Percentiles rank a stretch among this genome's conserved stretches.
phyloP scores from a whole-genome alignment of 176 grass and related monocot species.

The sorghum (Sorghum bicolor) region DNA sequence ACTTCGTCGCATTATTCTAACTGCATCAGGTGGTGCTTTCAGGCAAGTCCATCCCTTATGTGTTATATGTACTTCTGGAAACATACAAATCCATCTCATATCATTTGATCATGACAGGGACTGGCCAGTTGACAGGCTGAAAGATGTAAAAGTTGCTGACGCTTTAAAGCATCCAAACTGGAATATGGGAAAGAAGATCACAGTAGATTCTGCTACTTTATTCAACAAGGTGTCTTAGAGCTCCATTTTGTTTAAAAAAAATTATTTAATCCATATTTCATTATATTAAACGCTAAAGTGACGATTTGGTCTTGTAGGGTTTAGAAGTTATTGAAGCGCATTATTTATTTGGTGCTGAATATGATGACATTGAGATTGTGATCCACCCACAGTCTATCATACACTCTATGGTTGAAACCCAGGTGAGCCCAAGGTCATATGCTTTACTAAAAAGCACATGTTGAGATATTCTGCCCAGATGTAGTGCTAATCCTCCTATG shows the following conservation, averaged over 20 bases:
- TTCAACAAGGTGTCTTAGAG: constrained; percentile 80
- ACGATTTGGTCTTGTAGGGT: constrained; percentile 49
- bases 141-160: constrained; percentile 97
- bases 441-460: constrained; percentile 5
- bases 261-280: not conserved
- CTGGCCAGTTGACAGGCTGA: constrained; percentile 80
- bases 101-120: constrained; percentile 49
- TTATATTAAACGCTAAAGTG: constrained; percentile 18
- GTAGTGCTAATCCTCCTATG: not conserved
- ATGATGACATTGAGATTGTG: constrained; percentile 95
- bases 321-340: constrained; percentile 99
- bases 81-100: constrained; percentile 27
- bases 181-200: constrained; percentile 99
- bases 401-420: constrained; percentile 97
- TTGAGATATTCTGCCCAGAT: not conserved
- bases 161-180: constrained; percentile 98
- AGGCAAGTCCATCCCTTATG: constrained; percentile 42
- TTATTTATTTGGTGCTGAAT: constrained; percentile 91
- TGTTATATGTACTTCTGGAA: constrained; percentile 19
- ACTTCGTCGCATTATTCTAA: constrained; percentile 89
- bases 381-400: constrained; percentile 99
- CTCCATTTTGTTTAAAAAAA: not conserved
- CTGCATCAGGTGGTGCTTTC: constrained; percentile 98
- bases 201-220: constrained; percentile 96
- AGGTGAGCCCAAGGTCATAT: constrained; percentile 41